Percentiles rank a stretch among this genome's conserved stretches.
Evolutionary conservation across 345 rosid species (phyloP).

Genomic region (Passiflora organensis): DNA sequence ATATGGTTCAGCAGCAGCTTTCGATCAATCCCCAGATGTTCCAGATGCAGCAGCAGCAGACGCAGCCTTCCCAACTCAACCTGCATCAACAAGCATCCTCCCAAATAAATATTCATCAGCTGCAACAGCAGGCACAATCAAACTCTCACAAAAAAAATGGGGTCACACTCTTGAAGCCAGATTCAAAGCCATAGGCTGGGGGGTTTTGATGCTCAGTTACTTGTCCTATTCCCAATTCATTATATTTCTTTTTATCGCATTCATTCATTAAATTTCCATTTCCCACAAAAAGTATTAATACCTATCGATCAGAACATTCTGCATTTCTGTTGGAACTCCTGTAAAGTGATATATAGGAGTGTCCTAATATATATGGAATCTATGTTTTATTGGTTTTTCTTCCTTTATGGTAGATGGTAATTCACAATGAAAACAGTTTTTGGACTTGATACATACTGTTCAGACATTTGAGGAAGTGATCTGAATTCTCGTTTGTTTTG

Average conservation of each 20-base stretch:
- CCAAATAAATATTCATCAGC: conserved; percentile 9
- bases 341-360: conserved; percentile 22
- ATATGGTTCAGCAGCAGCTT: conserved; percentile 40
- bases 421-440: conserved; percentile 22
- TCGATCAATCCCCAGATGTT: conserved; percentile 42
- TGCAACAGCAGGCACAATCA: conserved; percentile 26
- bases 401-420: conserved; percentile 20
- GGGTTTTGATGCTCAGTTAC: not conserved
- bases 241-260: conserved; percentile 13
- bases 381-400: conserved; percentile 1
- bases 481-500: conserved; percentile 21
- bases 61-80: conserved; percentile 37
- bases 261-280: conserved; percentile 38
- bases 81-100: conserved; percentile 26
- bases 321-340: conserved; percentile 21
- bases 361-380: conserved; percentile 14
- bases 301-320: conserved; percentile 13
- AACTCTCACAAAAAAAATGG: conserved; percentile 42
- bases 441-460: conserved; percentile 17
- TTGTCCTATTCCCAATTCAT: not conserved
- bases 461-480: conserved; percentile 21
- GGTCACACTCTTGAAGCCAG: conserved; percentile 40
- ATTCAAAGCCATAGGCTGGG: conserved; percentile 44
- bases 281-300: conserved; percentile 16
- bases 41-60: conserved; percentile 40